Evolutionary conservation across 2,329 filamentous ascomycete genomes (phyloP), one percentile per base, ranked within the genome.

Genomic region (Talaromyces marneffei): DNA sequence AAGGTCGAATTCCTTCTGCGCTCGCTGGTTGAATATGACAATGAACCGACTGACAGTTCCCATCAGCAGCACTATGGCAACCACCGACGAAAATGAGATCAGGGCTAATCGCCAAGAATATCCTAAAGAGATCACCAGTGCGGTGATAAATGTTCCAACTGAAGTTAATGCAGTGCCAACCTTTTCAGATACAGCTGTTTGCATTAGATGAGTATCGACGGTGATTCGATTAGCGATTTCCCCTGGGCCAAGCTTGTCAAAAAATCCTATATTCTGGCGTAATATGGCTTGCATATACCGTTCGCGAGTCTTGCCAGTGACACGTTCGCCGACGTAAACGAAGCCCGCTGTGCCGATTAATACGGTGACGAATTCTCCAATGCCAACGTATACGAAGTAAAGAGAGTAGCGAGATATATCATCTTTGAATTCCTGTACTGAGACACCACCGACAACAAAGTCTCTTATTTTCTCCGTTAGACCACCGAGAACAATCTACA

Each of bases 1-100:
- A 42, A 10, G 23, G 23, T 42, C 39, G 7, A 42, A 42, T 42
- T 91, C 85, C 57, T 88, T 81, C 55, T 97, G 81, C 1, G 89
- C 88, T 62, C 85, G 50, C 16, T 55, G 55, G 6, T 48, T 60
- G 23, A 44, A 63, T 20, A 31, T 44, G 50, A 57, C 57, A 6
- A 56, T 57, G 6, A 63, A 53, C 8, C 31, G 27, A 10, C 39
- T 39, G 31, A 50, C 57, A 23, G 29, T 33, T n/a, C 39, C 52
- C 42, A 60, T 52, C 18, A 53, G n/a, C 8, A 57, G 8, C 16
- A 57, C 50, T 16, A 60, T 23, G 20, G 20, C 31, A 5, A 60
- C 52, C 9, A 60, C 53, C 4, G 50, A 42, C 25, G 57, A 55
- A 25, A 27, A 57, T 31, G 39, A 57, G 14, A 63, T 63, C 18